These are phyloP conservation scores for Neohortaea acidophila DNA, from an alignment of 495 filamentous ascomycete genomes.

Conservation along the genomic window DNA sequence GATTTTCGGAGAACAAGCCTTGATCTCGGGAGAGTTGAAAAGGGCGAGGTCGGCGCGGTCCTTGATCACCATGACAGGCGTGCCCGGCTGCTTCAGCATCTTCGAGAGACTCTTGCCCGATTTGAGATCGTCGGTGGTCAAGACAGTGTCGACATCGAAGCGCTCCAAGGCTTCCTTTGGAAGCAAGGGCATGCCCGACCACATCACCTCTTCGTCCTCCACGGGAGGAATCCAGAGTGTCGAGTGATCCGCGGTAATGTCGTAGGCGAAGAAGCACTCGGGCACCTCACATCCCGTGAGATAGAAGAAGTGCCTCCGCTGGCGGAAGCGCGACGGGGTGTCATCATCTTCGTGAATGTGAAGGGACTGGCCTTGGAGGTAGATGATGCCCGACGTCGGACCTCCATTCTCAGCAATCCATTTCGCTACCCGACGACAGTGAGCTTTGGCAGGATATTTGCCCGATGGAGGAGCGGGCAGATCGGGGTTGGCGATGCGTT, in stretches of 20 bases:
- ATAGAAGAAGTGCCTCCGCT: constrained; percentile 91
- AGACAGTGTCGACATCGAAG: constrained; percentile 74
- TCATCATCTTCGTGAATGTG: constrained; percentile 38
- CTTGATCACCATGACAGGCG: constrained; percentile 50
- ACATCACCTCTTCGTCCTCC: constrained; percentile 81
- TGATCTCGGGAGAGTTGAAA: constrained; percentile 40
- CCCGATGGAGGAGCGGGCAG: constrained; percentile 25
- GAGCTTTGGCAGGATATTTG: constrained; percentile 92
- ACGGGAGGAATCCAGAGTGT: constrained; percentile 89
- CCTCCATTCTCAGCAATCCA: constrained; percentile 49
- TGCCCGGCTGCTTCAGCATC: constrained; percentile 21
- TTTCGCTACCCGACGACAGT: constrained; percentile 67
- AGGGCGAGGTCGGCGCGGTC: constrained; percentile 51
- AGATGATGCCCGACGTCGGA: constrained; percentile 51
- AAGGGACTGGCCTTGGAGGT: constrained; percentile 84
- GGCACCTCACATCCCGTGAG: constrained; percentile 72
- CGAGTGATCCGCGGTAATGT: constrained; percentile 51
- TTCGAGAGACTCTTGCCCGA: constrained; percentile 23
- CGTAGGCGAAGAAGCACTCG: constrained; percentile 71
- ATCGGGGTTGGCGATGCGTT: constrained; percentile 14
- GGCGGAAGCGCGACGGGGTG: constrained; percentile 34
- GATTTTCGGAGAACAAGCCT: constrained; percentile 6
- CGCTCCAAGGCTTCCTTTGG: constrained; percentile 51
- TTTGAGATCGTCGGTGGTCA: constrained; percentile 55
- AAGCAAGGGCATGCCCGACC: constrained; percentile 77